Evolutionary conservation across 2,329 filamentous ascomycete species (phyloP).

Genomic region (Juglanconis oblonga): DNA sequence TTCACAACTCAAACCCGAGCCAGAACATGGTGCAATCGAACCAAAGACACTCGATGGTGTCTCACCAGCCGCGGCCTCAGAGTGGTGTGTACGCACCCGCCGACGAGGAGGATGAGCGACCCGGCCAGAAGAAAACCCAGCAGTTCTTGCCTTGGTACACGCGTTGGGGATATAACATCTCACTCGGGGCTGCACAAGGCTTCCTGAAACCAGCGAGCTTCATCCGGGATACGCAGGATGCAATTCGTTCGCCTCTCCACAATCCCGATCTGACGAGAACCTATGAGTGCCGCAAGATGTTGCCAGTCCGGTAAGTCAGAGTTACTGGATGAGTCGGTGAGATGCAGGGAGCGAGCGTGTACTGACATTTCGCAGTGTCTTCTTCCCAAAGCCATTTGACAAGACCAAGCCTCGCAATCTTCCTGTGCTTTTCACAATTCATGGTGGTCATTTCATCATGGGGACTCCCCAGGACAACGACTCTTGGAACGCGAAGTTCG

Average conservation of each 20-base stretch:
- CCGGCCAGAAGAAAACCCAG: constrained; percentile 4
- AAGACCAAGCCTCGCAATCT: constrained; percentile 10
- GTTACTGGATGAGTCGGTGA: neutral
- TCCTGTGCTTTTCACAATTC: constrained; percentile 9
- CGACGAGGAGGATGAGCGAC: neutral
- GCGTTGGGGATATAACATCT: constrained; percentile 7
- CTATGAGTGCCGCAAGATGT: constrained; percentile 6
- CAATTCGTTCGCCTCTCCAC: constrained; percentile 5
- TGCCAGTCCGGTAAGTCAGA: neutral
- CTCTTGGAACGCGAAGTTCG: constrained; percentile 10
- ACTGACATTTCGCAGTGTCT: neutral
- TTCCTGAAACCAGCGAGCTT: constrained; percentile 9
- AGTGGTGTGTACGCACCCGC: constrained; percentile 3
- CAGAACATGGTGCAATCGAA: constrained; percentile 6
- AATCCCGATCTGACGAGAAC: neutral
- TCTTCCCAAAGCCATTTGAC: constrained; percentile 10
- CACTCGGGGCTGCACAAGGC: constrained; percentile 5
- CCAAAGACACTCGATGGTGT: neutral
- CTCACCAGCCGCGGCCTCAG: constrained; percentile 8
- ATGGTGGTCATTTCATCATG: constrained; percentile 12
- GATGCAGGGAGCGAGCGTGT: neutral
- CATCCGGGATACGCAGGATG: constrained; percentile 8
- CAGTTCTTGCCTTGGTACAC: constrained; percentile 13
- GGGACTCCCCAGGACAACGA: constrained; percentile 10
- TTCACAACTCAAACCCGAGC: constrained; percentile 6